Evolutionary conservation across 2,329 filamentous ascomycete genomes (phyloP).

Genomic region (Colletotrichum sidae): DNA sequence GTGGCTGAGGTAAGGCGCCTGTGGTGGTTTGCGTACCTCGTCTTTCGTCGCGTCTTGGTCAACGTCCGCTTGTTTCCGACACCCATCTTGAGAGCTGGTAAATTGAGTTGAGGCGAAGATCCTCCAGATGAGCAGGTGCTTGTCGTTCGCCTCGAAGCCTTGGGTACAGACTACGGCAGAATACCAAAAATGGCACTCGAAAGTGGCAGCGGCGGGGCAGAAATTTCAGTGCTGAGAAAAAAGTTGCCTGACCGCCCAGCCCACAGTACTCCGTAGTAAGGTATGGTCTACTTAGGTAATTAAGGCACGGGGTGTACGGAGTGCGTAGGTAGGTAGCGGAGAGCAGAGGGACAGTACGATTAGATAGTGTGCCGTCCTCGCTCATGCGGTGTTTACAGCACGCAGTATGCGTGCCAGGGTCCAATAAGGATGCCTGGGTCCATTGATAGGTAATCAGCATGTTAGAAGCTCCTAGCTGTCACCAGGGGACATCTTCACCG

Average conservation of each 20-base stretch:
- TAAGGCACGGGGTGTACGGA: neutral
- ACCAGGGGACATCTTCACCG: too few relatives aligned
- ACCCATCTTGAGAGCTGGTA: conserved; percentile 66
- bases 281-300: neutral
- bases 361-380: too few relatives aligned
- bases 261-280: neutral
- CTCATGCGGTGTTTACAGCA: too few relatives aligned
- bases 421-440: too few relatives aligned
- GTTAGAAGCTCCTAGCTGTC: too few relatives aligned
- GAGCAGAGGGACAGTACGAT: too few relatives aligned
- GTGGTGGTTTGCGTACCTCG: conserved; percentile 60
- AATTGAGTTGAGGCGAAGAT: neutral
- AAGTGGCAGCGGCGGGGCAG: conserved; percentile 27
- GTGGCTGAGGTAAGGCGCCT: too few relatives aligned
- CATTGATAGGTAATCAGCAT: too few relatives aligned
- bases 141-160: too few relatives aligned
- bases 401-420: too few relatives aligned
- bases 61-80: conserved; percentile 74
- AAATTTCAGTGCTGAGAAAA: conserved; percentile 18
- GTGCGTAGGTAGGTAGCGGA: too few relatives aligned
- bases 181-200: conserved; percentile 7
- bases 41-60: conserved; percentile 79
- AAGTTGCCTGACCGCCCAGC: conserved; percentile 31
- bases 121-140: neutral
- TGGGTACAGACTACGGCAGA: conserved; percentile 6